Evolutionary conservation across 2,329 filamentous ascomycete genomes (phyloP), one percentile per base, ranked within the genome.

Genomic region (Trichoderma sp.): DNA sequence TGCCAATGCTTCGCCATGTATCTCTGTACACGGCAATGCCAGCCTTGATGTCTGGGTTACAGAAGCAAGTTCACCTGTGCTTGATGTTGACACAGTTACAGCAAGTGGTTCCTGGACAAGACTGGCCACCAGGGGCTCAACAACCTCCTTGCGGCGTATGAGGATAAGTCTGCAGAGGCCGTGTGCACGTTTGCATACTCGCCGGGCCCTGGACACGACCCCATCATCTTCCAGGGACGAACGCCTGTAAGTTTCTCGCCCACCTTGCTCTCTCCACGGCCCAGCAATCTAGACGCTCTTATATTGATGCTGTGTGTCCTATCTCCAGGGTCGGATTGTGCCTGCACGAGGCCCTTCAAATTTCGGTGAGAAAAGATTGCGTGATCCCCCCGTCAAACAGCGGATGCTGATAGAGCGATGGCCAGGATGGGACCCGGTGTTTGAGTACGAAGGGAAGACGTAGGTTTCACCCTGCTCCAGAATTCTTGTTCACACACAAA

Each of bases 151-250:
- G 89, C 88, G 60, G 92, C 90, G 7, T 97, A 97, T 76, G 83
- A 91, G 30, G 91, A 99, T 79, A 97, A 97, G 78, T 90, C 89
- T 51, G 93, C 93, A 51, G 88, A 96, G 78, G 94, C 95, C 19
- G 91, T 99, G 52, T 97, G 94, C 79, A 99, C 95, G 0, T 99
- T 99, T 78, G 95, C 89, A 26, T 97, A 96, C 79, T 95, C 87
- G 63, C 85, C 88, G 68, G 95, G 94, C 0, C 95, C 93, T 5
- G 93, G 91, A 3, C 83, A 91, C 61, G 88, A 96, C 73, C 89
- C 92, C 1, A 83, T 96, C 30, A 82, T 98, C 17, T 99, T 99
- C 79, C 93, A 99, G 78, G 95, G 95, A 9, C 84, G 92, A 66
- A 97, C 93, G 14, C 83, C 90, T 71, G 91, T 92, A 79, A 74